phyloP scores from a whole-genome alignment of 1,284 basidiomycete species.

The Malassezia obtusa region DNA sequence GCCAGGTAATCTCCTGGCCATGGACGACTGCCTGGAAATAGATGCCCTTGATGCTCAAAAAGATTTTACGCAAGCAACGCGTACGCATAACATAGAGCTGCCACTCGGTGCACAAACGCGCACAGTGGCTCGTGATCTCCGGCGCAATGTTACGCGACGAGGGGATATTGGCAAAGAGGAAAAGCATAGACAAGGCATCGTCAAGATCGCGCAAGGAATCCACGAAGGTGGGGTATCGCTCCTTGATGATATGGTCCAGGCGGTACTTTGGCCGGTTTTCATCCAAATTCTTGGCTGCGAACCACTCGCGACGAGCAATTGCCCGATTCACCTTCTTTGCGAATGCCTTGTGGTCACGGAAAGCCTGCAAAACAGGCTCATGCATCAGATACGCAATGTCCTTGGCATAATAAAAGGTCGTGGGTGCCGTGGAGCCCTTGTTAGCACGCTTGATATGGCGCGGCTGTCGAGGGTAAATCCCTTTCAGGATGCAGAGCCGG shows the following conservation, averaged over 20 bases:
- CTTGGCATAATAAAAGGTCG: slow-evolving; percentile 96
- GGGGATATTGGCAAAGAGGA: slow-evolving; percentile 64
- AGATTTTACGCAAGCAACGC: slow-evolving; percentile 73
- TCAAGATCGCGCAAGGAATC: slow-evolving; percentile 93
- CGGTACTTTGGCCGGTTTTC: slow-evolving; percentile 63
- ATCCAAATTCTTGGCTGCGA: slow-evolving; percentile 83
- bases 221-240: slow-evolving; percentile 93
- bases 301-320: slow-evolving; percentile 88
- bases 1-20: slow-evolving; percentile 88
- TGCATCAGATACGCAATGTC: slow-evolving; percentile 96
- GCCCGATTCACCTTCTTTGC: slow-evolving; percentile 93
- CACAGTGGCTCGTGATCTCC: slow-evolving; percentile 79
- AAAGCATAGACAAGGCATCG: slow-evolving; percentile 89
- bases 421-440: slow-evolving; percentile 91
- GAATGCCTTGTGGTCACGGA: slow-evolving; percentile 95
- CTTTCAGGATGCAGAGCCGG: slow-evolving; percentile 93
- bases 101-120: slow-evolving; percentile 57
- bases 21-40: slow-evolving; percentile 95
- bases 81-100: slow-evolving; percentile 90
- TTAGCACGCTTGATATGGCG: slow-evolving; percentile 85
- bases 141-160: slow-evolving; percentile 62
- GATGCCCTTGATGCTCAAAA: slow-evolving; percentile 95
- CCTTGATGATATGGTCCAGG: slow-evolving; percentile 90
- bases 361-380: slow-evolving; percentile 87
- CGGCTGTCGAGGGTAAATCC: slow-evolving; percentile 95